phyloP scores from a whole-genome alignment of 306 rosid genomes.

The Lathyrus sativus region DNA sequence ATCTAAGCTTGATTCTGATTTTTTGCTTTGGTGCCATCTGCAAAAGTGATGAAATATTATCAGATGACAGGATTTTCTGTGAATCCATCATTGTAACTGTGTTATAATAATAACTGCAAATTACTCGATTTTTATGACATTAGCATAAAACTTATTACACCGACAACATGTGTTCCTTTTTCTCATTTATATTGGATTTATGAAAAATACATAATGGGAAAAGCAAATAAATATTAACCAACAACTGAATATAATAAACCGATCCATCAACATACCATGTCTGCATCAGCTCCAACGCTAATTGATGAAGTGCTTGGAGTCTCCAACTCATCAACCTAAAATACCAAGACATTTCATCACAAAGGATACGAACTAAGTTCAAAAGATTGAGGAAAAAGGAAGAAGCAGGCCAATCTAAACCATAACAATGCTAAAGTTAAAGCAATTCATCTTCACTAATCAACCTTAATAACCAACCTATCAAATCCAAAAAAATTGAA shows the following conservation, averaged over 20 bases:
- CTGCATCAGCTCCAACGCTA: slow-evolving; percentile 67
- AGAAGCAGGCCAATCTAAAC: slow-evolving; percentile 3
- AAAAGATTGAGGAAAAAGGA: not conserved
- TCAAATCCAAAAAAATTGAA: slow-evolving; percentile 5
- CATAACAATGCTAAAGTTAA: not conserved
- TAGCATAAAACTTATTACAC: not conserved
- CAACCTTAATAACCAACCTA: not conserved
- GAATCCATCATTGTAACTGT: too few species aligned
- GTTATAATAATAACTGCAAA: not conserved
- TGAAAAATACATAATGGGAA: slow-evolving; percentile 3
- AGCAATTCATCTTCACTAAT: not conserved
- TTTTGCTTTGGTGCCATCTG: slow-evolving; percentile 94
- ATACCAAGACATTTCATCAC: slow-evolving; percentile 31
- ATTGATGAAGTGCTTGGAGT: slow-evolving; percentile 65
- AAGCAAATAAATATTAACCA: slow-evolving; percentile 17
- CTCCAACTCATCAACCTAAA: slow-evolving; percentile 61
- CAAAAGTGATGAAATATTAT: slow-evolving; percentile 28
- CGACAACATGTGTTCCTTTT: not conserved
- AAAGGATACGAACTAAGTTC: slow-evolving; percentile 28
- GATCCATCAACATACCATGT: slow-evolving; percentile 49
- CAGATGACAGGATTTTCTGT: slow-evolving; percentile 26
- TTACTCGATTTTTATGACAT: not conserved
- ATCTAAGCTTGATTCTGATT: slow-evolving; percentile 93
- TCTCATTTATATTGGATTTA: not conserved
- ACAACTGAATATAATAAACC: not conserved